Base-by-base conservation (phyloP, 331 rosid genomes). In the Rhamnella rubrinervis region DNA sequence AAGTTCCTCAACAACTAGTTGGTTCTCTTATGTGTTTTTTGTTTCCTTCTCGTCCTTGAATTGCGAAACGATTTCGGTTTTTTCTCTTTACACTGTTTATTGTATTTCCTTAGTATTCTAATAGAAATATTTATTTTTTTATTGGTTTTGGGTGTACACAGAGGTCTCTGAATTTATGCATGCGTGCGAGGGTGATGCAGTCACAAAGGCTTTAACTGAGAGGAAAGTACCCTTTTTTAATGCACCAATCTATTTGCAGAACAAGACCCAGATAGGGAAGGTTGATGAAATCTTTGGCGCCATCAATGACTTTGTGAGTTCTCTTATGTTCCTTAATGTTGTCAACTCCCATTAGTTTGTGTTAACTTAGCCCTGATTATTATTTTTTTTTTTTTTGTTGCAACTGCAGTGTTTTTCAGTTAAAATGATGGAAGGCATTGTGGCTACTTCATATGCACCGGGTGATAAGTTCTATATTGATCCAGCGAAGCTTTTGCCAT, bases 251-350 rank as follows among this genome's bases (percentile, higher is more conserved):
- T 95, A 95, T 80, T 86, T 95, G 73, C 86, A 89, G 68, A 95
- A 95, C 86, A 91, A 86, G 90, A 89, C 97, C 61, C 99, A 89
- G 88, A 95, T 95, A 38, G 99, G 99, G 38, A 95, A 95, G 80
- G 99, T 95, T 59, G 99, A 91, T 79, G 99, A 95, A 71, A 95
- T 95, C 66, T 95, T 91, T 61, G 97, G 97, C 65, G 97, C 97
- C 55, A 95, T 95, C 77, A 95, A 91, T 46, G 99, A 91, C 65
- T 59, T 96, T 58, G 97, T 95, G 76, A 85, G 96, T 87, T 78
- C 61, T 73, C 40, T 40, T 46, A 46, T 56, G 19, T 26, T 2
- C 46, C 20, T 62, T 75, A 55, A 13, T 50, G 19, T 19, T 69
- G 38, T 41, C 38, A 8, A 25, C 67, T 66, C 23, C 9, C 63